Evolutionary conservation across 2,329 filamentous ascomycete genomes (phyloP), one percentile per base, ranked within the genome.

Genomic region (Cytospora paraplurivora): DNA sequence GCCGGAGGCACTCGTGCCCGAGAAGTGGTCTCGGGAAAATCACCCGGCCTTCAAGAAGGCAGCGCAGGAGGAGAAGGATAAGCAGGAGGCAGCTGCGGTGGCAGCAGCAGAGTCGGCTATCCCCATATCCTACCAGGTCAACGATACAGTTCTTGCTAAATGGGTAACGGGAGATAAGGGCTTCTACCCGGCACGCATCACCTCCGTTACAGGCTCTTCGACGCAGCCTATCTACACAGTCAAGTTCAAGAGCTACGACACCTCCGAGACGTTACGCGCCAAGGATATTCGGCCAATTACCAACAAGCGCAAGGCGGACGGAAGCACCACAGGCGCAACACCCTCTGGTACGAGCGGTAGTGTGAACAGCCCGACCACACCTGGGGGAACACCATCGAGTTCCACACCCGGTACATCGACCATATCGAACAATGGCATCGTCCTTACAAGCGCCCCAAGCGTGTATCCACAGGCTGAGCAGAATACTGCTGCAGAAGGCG

Each of bases 161-260:
- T 99, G 93, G 92, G 80, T 90, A 54, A 90, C 92, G 11, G 93
- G 92, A 61, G 95, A 99, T 76, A 92, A 91, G 72, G 85, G 85
- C 32, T 97, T 93, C 78, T 98, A 98, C 78, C 89, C 92, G 53
- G 95, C 93, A 50, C 89, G 92, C 71, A 96, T 99, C 76, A 94
- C 92, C 58, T 93, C 91, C 59, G 93, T 97, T 71, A 97, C 94
- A 27, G 95, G 95, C 64, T 97, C 93, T 10, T 88, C 89, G n/a
- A 90, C 88, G 51, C 91, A 92, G 59, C 94, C 93, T 41, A 91
- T 97, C 67, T 99, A 97, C 75, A 90, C 92, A 55, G 93, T 99
- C 76, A 95, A 91, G 70, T 99, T 98, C 82, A 94, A 96, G 78
- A 91, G 87, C 71, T 98, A 98, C 78, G 86, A 89, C 67, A 92